A percentile compares a stretch with the other conserved stretches of the same genome.
phyloP scores from a whole-genome alignment of 2,329 filamentous ascomycete genomes.

The Aaosphaeria arxii region DNA sequence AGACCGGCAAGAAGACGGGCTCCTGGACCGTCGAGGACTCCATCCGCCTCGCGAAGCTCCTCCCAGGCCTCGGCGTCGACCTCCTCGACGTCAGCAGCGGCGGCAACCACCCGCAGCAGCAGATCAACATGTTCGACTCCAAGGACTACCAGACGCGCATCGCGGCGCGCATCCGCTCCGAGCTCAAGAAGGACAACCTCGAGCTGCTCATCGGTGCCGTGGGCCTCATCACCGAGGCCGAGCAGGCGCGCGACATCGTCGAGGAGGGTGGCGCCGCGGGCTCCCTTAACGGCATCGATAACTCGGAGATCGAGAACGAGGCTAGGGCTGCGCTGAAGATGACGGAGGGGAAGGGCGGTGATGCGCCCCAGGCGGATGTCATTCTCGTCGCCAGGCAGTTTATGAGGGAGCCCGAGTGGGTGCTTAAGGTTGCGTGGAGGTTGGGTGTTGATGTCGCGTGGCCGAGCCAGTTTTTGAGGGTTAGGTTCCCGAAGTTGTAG shows the following conservation, averaged over 20 bases:
- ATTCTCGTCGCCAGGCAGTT: conserved; percentile 45
- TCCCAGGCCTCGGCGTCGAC: conserved; percentile 43
- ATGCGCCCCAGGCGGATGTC: conserved; percentile 4
- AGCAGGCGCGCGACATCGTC: conserved; percentile 49
- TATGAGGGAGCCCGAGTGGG: conserved; percentile 55
- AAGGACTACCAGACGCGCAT: conserved; percentile 51
- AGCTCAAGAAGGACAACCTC: conserved; percentile 31
- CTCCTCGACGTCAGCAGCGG: conserved; percentile 46
- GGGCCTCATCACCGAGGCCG: conserved; percentile 52
- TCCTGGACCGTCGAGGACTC: conserved; percentile 43
- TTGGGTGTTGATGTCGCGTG: conserved; percentile 48
- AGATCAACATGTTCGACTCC: conserved; percentile 37
- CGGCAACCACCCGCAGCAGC: conserved; percentile 45
- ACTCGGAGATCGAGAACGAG: conserved; percentile 25
- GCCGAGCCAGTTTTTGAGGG: conserved; percentile 45
- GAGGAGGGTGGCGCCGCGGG: conserved; percentile 23
- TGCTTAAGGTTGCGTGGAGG: conserved; percentile 49
- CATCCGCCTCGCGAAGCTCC: conserved; percentile 38
- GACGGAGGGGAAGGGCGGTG: conserved; percentile 23
- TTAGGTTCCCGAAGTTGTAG: conserved; percentile 5
- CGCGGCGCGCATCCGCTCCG: conserved; percentile 45
- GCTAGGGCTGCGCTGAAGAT: conserved; percentile 30
- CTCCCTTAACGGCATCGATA: conserved; percentile 4
- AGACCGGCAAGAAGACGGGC: conserved; percentile 24
- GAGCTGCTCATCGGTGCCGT: conserved; percentile 51